Conservation (phyloP, 371 early-diverging fungal species). For the Batkoa obscura region DNA sequence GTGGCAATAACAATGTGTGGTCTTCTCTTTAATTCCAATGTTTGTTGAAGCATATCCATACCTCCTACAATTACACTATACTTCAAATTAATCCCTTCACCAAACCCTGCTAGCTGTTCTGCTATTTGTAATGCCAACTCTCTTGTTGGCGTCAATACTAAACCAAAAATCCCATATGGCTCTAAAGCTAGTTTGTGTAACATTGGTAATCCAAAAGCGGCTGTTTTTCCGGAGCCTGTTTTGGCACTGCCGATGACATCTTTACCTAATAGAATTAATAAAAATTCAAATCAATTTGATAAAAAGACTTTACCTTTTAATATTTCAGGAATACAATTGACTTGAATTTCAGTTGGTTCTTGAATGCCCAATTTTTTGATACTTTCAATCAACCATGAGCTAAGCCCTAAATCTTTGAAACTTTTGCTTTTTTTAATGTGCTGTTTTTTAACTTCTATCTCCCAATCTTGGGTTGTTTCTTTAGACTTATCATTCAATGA, state of each 20-base stretch:
- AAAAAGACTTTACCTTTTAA: slow-evolving; percentile 14
- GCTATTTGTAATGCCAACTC: slow-evolving; percentile 95
- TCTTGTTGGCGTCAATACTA: slow-evolving; percentile 94
- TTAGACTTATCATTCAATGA: slow-evolving; percentile 16
- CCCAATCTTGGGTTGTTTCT: slow-evolving; percentile 19
- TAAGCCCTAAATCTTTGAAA: slow-evolving; percentile 49
- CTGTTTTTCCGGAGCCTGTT: slow-evolving; percentile 99
- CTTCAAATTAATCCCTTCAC: slow-evolving; percentile 69
- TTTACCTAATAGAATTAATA: slow-evolving; percentile 20
- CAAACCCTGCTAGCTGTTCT: slow-evolving; percentile 84
- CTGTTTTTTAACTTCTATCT: slow-evolving; percentile 15
- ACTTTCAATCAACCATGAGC: slow-evolving; percentile 61
- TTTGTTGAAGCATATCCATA: slow-evolving; percentile 85
- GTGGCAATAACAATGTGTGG: slow-evolving; percentile 97
- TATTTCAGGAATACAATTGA: slow-evolving; percentile 58
- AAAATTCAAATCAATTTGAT: not conserved
- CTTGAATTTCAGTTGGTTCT: slow-evolving; percentile 90
- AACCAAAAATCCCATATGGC: slow-evolving; percentile 83
- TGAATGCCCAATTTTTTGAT: slow-evolving; percentile 59
- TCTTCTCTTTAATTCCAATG: slow-evolving; percentile 57
- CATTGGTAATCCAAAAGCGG: slow-evolving; percentile 97
- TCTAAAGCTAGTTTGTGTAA: slow-evolving; percentile 80
- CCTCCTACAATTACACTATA: slow-evolving; percentile 93
- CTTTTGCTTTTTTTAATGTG: not conserved
- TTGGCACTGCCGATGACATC: slow-evolving; percentile 95